A percentile compares a stretch with the other conserved stretches of the same genome.
These are phyloP conservation scores for Rhizophora mangle DNA, from an alignment of 345 rosid species.

Conservation along the genomic window DNA sequence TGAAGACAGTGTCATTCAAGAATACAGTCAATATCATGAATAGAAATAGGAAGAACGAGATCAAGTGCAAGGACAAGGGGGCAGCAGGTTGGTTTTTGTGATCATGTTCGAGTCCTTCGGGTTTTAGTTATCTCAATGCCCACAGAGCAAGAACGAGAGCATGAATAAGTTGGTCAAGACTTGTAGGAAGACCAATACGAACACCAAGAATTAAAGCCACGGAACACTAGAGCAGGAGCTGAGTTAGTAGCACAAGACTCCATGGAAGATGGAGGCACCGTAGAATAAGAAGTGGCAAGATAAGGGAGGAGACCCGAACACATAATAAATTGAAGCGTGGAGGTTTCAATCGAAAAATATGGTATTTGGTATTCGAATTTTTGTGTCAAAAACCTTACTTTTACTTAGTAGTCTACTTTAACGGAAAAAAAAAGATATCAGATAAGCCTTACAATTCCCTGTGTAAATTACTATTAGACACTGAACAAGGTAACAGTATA, in stretches of 20 bases:
- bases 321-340: no score
- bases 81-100: neutral
- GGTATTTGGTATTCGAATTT: no score
- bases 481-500: no score
- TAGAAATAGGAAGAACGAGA: neutral
- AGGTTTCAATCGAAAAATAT: no score
- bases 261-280: constrained; percentile 13
- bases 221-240: neutral
- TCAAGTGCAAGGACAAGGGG: no score
- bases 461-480: no score
- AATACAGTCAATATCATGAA: constrained; percentile 14
- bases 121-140: neutral
- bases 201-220: neutral
- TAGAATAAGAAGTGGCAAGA: neutral
- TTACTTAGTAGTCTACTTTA: no score
- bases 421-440: no score
- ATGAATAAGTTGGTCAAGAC: no score
- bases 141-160: neutral
- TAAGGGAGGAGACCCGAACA: constrained; percentile 44
- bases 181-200: neutral
- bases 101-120: no score
- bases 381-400: no score
- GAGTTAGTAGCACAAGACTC: constrained; percentile 9
- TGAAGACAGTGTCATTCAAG: constrained; percentile 15
- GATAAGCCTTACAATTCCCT: no score